Evolutionary conservation across 768 basidiomycete genomes (phyloP), one percentile per base, ranked within the genome.

Genomic region (Psilocybe sp.): DNA sequence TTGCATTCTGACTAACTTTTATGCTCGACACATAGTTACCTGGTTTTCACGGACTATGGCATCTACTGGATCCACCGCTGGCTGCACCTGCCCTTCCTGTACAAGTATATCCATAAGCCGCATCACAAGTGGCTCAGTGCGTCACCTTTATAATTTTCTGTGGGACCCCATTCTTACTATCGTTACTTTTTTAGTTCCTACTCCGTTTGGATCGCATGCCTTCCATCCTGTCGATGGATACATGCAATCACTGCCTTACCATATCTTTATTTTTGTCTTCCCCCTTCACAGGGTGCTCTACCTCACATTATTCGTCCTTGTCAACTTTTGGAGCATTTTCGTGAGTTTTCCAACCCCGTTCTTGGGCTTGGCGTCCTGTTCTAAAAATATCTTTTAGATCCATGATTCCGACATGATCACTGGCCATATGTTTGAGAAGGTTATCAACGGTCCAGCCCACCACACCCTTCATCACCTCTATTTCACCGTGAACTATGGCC

Each of bases 371-470:
- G 36, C 32, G 28, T 38, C 9, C 41, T 28, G 23, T 34, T 15
- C 18, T 43, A 1, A 42, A 33, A 10, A 36, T 20, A 35, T 37
- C 42, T 35, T 48, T 8, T 43, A 93, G 92, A 99, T 99, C 58
- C 96, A 99, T 64, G 97, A 99, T 69, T 95, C 92, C 3, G 97
- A 98, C 73, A 98, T 99, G 96, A 84, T 98, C 62, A 91, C 92
- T 23, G 95, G 89, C 3, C 87, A 92, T 64, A 73, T 84, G 4
- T 78, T 97, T 4, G 96, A 98, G 70, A 84, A 77, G 51, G 70
- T 89, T 64, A 94, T 99, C 71, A 99, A 98, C 69, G 94, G 93
- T n/a, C 96, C 97, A 2, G 92, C 95, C 2, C 97, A 99, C 60
- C 97, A 99, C 66, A 98, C 95, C 0, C 75, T 98, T 38, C 96